These are phyloP conservation scores for Lepidium campestre DNA, from an alignment of 441 rosid species.

Conservation along the genomic window DNA sequence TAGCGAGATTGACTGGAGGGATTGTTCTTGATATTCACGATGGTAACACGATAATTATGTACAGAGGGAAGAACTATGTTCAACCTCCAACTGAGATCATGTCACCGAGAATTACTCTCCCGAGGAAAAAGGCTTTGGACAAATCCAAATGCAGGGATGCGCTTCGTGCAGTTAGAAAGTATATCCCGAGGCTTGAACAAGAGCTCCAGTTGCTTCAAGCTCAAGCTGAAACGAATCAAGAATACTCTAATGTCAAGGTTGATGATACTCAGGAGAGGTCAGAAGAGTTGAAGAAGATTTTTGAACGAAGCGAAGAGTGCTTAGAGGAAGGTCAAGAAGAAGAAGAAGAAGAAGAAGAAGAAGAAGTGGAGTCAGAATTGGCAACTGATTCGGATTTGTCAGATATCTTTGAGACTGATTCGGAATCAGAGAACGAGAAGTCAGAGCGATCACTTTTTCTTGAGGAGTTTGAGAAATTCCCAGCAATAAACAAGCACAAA, in stretches of 20 bases:
- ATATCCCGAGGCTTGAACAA: conserved; percentile 77
- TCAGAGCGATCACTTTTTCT: conserved; percentile 53
- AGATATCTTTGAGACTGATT: conserved; percentile 81
- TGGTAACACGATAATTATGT: conserved; percentile 83
- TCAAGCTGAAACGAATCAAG: conserved; percentile 34
- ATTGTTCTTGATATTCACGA: conserved; percentile 83
- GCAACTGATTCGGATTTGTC: conserved; percentile 70
- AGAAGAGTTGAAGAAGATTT: conserved; percentile 49
- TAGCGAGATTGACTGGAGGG: conserved; percentile 82
- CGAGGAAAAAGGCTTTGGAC: conserved; percentile 90
- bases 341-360: neutral
- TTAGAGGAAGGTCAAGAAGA: conserved; percentile 42
- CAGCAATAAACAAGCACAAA: conserved; percentile 32
- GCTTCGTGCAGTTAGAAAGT: conserved; percentile 66
- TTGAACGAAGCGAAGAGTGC: conserved; percentile 36
- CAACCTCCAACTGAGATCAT: conserved; percentile 96
- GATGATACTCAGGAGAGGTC: conserved; percentile 29
- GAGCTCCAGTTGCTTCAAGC: conserved; percentile 73
- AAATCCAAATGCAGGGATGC: conserved; percentile 83
- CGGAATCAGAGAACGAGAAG: conserved; percentile 44
- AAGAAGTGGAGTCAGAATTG: conserved; percentile 26
- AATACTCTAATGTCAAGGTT: conserved; percentile 2
- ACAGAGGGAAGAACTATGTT: conserved; percentile 87
- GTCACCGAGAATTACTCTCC: conserved; percentile 85
- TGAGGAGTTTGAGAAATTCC: conserved; percentile 69